Percentiles rank a stretch among this genome's conserved stretches.
These are phyloP conservation scores for Tetrahymena elliotti DNA, from an alignment of 73 alveolate genomes.

Conservation along the genomic window DNA sequence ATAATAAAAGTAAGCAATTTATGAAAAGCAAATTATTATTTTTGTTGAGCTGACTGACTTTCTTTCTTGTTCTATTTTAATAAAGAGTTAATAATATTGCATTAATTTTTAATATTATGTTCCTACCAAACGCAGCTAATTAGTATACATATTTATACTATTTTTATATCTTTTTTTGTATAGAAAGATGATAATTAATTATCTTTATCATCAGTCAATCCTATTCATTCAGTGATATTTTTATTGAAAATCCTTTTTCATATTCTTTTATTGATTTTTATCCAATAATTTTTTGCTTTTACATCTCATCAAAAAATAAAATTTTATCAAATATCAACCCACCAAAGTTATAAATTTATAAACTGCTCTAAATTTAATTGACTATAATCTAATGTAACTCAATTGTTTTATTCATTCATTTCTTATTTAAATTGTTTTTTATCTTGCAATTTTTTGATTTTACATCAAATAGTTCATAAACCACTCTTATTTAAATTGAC, in stretches of 20 bases:
- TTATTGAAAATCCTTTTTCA: not conserved
- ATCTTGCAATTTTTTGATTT: not conserved
- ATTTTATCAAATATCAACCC: not conserved
- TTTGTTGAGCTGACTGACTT: not conserved
- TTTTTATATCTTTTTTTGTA: not conserved
- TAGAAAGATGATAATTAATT: not conserved
- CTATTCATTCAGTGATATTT: not conserved
- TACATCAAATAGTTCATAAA: not conserved
- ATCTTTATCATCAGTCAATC: not conserved
- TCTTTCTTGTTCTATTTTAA: not conserved
- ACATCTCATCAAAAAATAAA: not conserved
- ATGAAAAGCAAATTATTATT: not conserved
- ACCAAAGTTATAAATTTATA: not conserved
- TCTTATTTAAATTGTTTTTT: too few species aligned
- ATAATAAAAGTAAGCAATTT: not conserved
- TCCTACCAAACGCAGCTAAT: not conserved
- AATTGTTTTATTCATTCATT: not conserved
- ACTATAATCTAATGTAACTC: not conserved
- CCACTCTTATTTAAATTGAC: not conserved
- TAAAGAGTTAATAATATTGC: not conserved
- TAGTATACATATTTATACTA: not conserved
- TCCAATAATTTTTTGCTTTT: not conserved
- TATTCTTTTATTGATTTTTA: too few species aligned
- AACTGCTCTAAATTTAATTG: not conserved
- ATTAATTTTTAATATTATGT: not conserved